Conservation (phyloP, 2,329 filamentous ascomycete genomes). For the Diplodia corticola region DNA sequence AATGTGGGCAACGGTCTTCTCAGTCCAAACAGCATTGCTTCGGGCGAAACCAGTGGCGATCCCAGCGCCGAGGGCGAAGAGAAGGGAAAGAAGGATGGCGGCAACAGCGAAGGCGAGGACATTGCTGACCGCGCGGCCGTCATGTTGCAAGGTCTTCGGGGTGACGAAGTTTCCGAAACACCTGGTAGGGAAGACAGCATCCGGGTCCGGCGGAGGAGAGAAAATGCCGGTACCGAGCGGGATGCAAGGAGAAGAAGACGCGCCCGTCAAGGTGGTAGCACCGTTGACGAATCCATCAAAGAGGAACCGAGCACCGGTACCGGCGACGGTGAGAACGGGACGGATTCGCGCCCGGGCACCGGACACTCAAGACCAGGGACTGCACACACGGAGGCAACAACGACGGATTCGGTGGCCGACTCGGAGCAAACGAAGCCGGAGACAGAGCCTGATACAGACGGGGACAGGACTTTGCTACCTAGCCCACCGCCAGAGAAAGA, state of each 20-base stretch:
- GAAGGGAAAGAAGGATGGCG: conserved; percentile 26
- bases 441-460: conserved; percentile 18
- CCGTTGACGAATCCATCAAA: conserved; percentile 15
- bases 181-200: conserved; percentile 38
- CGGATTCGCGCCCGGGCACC: conserved; percentile 15
- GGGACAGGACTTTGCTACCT: conserved; percentile 31
- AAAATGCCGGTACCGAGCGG: conserved; percentile 79
- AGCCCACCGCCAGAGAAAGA: conserved; percentile 37
- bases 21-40: conserved; percentile 49
- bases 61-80: conserved; percentile 22
- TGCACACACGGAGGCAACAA: background rate
- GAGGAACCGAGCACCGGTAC: conserved; percentile 5
- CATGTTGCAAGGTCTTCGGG: conserved; percentile 79
- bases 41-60: conserved; percentile 30
- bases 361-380: conserved; percentile 13
- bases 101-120: conserved; percentile 50
- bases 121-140: conserved; percentile 82
- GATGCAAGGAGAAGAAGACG: conserved; percentile 64
- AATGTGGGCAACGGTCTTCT: conserved; percentile 40
- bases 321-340: conserved; percentile 12
- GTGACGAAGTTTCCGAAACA: conserved; percentile 56
- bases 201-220: conserved; percentile 63
- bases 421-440: conserved; percentile 7
- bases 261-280: conserved; percentile 17
- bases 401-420: conserved; percentile 10